Evolutionary conservation across 1,139 yeast species (phyloP).

Genomic region (Protomyces inouyei): DNA sequence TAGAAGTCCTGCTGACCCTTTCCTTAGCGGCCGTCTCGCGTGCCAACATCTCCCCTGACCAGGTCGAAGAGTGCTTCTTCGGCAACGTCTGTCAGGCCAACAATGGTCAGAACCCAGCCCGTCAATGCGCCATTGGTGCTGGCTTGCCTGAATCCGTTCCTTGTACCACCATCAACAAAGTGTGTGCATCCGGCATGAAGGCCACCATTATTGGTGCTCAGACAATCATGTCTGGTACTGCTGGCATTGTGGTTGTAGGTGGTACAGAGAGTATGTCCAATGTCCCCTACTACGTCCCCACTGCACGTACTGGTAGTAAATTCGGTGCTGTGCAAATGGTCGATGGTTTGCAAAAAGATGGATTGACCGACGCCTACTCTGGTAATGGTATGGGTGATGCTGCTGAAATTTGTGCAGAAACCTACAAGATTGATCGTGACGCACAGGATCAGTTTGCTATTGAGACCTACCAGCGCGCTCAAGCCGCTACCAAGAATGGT

Average conservation of each 20-base stretch:
- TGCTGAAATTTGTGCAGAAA: constrained; percentile 89
- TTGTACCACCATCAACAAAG: constrained; percentile 90
- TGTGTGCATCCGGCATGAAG: constrained; percentile 95
- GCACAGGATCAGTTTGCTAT: constrained; percentile 88
- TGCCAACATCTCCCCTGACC: constrained; percentile 52
- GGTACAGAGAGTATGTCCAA: constrained; percentile 98
- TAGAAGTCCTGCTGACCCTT: neutral
- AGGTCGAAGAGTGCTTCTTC: constrained; percentile 83
- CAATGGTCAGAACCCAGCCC: constrained; percentile 95
- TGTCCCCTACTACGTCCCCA: constrained; percentile 85
- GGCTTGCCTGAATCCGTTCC: constrained; percentile 74
- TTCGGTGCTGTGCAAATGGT: constrained; percentile 74
- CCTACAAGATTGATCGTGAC: constrained; percentile 59
- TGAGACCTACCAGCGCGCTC: constrained; percentile 77
- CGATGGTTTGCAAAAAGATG: constrained; percentile 89
- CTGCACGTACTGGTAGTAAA: constrained; percentile 81
- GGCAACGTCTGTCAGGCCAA: constrained; percentile 93
- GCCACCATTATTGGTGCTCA: constrained; percentile 87
- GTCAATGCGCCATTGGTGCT: constrained; percentile 91
- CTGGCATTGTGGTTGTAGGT: constrained; percentile 91
- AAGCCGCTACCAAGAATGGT: constrained; percentile 68
- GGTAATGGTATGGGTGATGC: constrained; percentile 89
- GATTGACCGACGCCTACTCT: constrained; percentile 84
- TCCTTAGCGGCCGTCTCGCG: constrained; percentile 19
- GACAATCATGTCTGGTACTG: constrained; percentile 78